A percentile compares a stretch with the other conserved stretches of the same genome.
Conservation (phyloP, 2,329 filamentous ascomycete species). For the Beauveria australis region DNA sequence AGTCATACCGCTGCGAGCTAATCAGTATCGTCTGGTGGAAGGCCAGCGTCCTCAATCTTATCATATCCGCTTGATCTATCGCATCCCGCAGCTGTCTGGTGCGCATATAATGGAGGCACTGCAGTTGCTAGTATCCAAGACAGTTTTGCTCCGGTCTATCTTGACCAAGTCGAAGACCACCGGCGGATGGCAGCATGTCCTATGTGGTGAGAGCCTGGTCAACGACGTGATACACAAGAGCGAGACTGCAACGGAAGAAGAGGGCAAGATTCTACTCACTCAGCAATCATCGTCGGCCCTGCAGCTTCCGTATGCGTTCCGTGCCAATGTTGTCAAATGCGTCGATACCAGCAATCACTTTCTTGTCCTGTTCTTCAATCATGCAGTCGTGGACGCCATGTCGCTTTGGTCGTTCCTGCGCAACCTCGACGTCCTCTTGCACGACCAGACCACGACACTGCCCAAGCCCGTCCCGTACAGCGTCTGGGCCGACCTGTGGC, state of each 20-base stretch:
- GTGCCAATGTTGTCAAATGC: constrained; percentile 19
- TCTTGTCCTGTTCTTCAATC: constrained; percentile 25
- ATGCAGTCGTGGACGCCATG: constrained; percentile 28
- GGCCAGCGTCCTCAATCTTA: constrained; percentile 27
- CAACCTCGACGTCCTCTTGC: constrained; percentile 25
- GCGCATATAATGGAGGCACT: not conserved
- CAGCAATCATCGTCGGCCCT: constrained; percentile 12
- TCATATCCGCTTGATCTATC: constrained; percentile 25
- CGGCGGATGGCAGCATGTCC: not conserved
- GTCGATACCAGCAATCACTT: constrained; percentile 13
- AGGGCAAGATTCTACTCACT: constrained; percentile 14
- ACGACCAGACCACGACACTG: constrained; percentile 10
- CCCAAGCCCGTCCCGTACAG: constrained; percentile 21
- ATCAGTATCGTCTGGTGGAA: constrained; percentile 22
- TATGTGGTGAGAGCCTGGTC: constrained; percentile 15
- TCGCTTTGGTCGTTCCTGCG: constrained; percentile 25
- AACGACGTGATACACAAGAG: constrained; percentile 19
- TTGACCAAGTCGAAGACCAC: not conserved
- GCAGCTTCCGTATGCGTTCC: constrained; percentile 24
- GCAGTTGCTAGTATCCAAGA: constrained; percentile 14
- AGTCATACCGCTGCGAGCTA: constrained; percentile 20
- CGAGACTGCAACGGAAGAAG: constrained; percentile 16
- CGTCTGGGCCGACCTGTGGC: constrained; percentile 25
- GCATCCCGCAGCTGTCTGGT: constrained; percentile 12
- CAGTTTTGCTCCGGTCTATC: not conserved